phyloP scores from a whole-genome alignment of 2,329 filamentous ascomycete species.

The Metarhizium rileyi region DNA sequence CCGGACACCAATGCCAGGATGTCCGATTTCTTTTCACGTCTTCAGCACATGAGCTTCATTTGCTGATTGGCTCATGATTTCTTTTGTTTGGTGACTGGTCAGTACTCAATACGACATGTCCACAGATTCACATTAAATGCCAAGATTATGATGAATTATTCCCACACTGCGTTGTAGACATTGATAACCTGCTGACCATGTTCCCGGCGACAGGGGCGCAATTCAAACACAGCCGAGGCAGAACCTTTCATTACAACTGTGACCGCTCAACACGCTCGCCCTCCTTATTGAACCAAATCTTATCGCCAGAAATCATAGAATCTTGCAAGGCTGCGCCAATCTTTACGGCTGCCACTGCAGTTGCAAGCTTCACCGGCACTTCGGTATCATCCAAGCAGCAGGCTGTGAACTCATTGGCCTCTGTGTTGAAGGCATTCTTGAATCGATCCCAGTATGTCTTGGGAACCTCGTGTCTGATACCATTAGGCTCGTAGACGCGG shows the following conservation, averaged over 20 bases:
- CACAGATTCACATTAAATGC: no score
- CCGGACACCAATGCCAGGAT: no score
- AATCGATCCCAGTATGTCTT: constrained; percentile 54
- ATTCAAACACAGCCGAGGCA: not conserved
- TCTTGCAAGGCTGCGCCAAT: constrained; percentile 54
- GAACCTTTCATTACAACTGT: not conserved
- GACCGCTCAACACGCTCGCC: constrained; percentile 8
- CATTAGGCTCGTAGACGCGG: constrained; percentile 38
- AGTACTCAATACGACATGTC: no score
- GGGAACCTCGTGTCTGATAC: constrained; percentile 47
- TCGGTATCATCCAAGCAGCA: constrained; percentile 44
- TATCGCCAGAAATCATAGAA: constrained; percentile 41
- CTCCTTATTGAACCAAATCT: constrained; percentile 45
- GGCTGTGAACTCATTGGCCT: constrained; percentile 54
- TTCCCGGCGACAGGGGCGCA: no score
- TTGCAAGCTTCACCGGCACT: constrained; percentile 45
- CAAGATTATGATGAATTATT: no score
- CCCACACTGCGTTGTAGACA: no score
- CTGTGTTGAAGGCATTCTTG: constrained; percentile 51
- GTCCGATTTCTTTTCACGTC: no score
- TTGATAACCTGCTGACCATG: no score
- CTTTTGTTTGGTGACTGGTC: no score
- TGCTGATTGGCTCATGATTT: no score
- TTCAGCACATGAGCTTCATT: no score
- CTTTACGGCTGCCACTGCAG: constrained; percentile 48